Conservation (phyloP, 768 basidiomycete species). For the Termitomyces sp. region DNA sequence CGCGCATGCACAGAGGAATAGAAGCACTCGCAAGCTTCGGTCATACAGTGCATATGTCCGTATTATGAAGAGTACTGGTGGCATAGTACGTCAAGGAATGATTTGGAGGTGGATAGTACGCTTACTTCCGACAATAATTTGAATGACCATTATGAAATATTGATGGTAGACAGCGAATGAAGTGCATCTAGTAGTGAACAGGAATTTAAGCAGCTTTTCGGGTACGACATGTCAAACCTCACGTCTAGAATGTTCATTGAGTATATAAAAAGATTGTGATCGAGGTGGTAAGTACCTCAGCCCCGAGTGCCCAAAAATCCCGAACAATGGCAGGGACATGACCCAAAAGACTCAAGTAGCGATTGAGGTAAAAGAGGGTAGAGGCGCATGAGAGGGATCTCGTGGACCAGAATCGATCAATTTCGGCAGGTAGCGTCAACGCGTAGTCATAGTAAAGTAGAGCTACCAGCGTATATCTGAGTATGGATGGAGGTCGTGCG, state of each 20-base stretch:
- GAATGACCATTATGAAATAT: slow-evolving; percentile 31
- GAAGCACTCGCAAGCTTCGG: slow-evolving; percentile 26
- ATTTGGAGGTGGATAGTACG: neutral
- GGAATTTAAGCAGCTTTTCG: neutral
- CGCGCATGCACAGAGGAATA: slow-evolving; percentile 24
- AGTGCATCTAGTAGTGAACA: slow-evolving; percentile 24
- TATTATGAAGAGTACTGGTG: slow-evolving; percentile 34
- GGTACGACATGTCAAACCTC: neutral
- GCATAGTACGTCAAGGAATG: neutral
- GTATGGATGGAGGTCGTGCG: too few relatives aligned
- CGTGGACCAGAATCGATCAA: neutral
- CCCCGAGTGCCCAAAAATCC: slow-evolving; percentile 28
- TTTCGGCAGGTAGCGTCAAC: too few relatives aligned
- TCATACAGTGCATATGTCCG: slow-evolving; percentile 42
- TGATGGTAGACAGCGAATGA: slow-evolving; percentile 26
- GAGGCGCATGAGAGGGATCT: neutral
- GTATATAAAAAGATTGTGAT: neutral
- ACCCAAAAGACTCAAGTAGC: neutral
- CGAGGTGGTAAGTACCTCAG: slow-evolving; percentile 18
- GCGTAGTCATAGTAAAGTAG: too few relatives aligned
- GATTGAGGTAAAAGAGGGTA: neutral
- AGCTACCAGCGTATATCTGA: too few relatives aligned
- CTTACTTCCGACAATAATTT: slow-evolving; percentile 36
- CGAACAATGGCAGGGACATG: slow-evolving; percentile 20
- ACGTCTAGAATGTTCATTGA: neutral